Percentiles rank a stretch among this genome's conserved stretches.
Conservation (phyloP, 139 green algal genomes). For the Zygnema cylindricum region DNA sequence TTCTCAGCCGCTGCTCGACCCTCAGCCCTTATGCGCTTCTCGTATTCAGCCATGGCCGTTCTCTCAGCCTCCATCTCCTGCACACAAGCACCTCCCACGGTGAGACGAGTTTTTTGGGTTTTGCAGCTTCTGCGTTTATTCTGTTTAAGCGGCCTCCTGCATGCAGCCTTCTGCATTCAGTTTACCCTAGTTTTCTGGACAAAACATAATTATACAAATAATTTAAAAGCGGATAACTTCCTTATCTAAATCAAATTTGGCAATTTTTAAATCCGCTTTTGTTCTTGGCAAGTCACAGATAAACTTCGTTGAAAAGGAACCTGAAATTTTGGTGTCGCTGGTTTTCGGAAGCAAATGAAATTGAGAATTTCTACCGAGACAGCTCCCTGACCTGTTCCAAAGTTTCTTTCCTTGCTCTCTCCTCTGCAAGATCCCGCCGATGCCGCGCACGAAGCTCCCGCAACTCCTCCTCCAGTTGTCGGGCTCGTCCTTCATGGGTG, state of each 20-base stretch:
- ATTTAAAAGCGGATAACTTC: too few species aligned
- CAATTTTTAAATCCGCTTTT: not conserved
- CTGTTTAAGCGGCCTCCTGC: too few species aligned
- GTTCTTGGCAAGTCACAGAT: not conserved
- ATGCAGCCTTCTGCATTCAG: not conserved
- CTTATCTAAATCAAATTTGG: too few species aligned
- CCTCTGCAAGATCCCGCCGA: constrained; percentile 54
- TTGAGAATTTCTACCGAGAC: not conserved
- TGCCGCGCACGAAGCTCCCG: constrained; percentile 11
- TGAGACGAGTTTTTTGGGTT: too few species aligned
- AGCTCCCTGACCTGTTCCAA: constrained; percentile 41
- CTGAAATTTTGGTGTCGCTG: not conserved
- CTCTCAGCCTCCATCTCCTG: constrained; percentile 19
- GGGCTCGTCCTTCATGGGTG: constrained; percentile 36
- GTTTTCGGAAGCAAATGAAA: not conserved
- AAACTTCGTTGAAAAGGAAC: not conserved
- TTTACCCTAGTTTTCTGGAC: too few species aligned
- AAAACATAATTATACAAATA: too few species aligned
- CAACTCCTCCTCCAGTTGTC: constrained; percentile 53
- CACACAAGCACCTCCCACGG: too few species aligned
- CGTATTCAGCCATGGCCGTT: constrained; percentile 15
- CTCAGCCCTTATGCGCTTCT: constrained; percentile 5
- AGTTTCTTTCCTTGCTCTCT: constrained; percentile 26
- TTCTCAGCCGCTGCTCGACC: constrained; percentile 21
- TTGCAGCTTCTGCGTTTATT: too few species aligned